A percentile compares a stretch with the other conserved stretches of the same genome.
These are phyloP conservation scores for Zelopaecilomyces penicillatus DNA, from an alignment of 2,329 filamentous ascomycete species.

Conservation along the genomic window DNA sequence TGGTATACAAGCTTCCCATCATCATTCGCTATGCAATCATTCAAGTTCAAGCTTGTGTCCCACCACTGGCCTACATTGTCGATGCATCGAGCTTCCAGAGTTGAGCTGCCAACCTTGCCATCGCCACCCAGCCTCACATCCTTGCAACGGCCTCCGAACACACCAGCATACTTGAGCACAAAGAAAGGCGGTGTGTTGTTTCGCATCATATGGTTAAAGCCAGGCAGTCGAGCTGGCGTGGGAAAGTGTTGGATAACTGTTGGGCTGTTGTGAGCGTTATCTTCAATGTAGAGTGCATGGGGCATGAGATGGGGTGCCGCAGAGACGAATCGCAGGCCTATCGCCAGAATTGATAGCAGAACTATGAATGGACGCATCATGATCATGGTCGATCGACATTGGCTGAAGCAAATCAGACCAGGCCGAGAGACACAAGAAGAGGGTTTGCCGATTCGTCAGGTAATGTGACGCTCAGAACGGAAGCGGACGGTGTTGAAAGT, in stretches of 20 bases:
- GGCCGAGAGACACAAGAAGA: too few relatives aligned
- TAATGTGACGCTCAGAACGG: too few relatives aligned
- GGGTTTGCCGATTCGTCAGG: too few relatives aligned
- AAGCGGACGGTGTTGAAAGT: too few relatives aligned
- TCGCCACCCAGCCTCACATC: slow-evolving; percentile 15
- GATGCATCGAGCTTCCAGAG: slow-evolving; percentile 14
- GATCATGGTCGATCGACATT: too few relatives aligned
- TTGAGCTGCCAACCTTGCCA: slow-evolving; percentile 12
- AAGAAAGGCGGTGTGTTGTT: slow-evolving; percentile 1
- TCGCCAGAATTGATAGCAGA: too few relatives aligned
- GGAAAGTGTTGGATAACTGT: background rate
- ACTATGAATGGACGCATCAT: too few relatives aligned
- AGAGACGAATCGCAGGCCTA: too few relatives aligned
- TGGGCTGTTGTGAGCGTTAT: background rate
- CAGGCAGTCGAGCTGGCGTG: background rate
- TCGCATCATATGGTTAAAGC: slow-evolving; percentile 4
- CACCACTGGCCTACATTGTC: slow-evolving; percentile 13
- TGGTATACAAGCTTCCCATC: slow-evolving; percentile 12
- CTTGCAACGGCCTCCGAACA: slow-evolving; percentile 11
- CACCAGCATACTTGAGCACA: background rate
- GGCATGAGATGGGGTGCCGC: too few relatives aligned
- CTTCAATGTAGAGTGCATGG: background rate
- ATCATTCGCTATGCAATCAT: slow-evolving; percentile 14
- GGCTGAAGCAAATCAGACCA: too few relatives aligned
- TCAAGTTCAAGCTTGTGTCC: slow-evolving; percentile 19